Conservation (phyloP, 75 land plant genomes). For the Ceratopteris richardii region DNA sequence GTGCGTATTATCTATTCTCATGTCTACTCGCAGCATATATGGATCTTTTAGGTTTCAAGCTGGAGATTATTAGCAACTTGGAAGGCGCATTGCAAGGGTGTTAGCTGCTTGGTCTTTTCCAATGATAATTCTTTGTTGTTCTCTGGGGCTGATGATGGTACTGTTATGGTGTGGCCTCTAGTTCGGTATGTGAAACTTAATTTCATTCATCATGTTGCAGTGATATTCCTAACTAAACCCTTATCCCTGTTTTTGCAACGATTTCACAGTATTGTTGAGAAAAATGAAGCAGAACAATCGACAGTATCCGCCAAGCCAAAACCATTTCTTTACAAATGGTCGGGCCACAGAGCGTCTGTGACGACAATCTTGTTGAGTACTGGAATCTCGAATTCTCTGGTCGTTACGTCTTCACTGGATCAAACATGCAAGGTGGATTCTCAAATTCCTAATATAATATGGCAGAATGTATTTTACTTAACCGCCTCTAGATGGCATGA, state of each 20-base stretch:
- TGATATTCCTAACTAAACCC: too few species aligned
- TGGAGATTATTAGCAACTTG: conserved; percentile 44
- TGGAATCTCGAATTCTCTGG: conserved; percentile 33
- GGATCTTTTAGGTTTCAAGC: conserved; percentile 34
- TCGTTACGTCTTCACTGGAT: conserved; percentile 56
- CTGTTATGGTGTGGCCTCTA: conserved; percentile 53
- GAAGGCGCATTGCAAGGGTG: conserved; percentile 46
- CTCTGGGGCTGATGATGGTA: conserved; percentile 57
- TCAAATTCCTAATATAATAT: too few species aligned
- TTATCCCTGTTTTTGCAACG: too few species aligned
- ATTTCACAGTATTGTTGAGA: too few species aligned
- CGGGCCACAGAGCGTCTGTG: conserved; percentile 38
- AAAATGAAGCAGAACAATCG: conserved; percentile 12
- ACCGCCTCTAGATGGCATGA: neutral
- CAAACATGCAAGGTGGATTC: conserved; percentile 69
- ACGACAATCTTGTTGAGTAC: conserved; percentile 33
- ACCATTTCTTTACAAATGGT: conserved; percentile 28
- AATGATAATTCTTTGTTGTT: conserved; percentile 54
- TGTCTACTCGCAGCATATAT: neutral
- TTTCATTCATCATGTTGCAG: too few species aligned
- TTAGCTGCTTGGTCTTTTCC: conserved; percentile 56
- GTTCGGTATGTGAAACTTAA: conserved; percentile 29
- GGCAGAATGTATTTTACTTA: too few species aligned
- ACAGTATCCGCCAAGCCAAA: conserved; percentile 12
- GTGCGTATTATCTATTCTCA: too few species aligned